phyloP scores from a whole-genome alignment of 1,284 basidiomycete genomes.

The Cryptococcus neoformans region DNA sequence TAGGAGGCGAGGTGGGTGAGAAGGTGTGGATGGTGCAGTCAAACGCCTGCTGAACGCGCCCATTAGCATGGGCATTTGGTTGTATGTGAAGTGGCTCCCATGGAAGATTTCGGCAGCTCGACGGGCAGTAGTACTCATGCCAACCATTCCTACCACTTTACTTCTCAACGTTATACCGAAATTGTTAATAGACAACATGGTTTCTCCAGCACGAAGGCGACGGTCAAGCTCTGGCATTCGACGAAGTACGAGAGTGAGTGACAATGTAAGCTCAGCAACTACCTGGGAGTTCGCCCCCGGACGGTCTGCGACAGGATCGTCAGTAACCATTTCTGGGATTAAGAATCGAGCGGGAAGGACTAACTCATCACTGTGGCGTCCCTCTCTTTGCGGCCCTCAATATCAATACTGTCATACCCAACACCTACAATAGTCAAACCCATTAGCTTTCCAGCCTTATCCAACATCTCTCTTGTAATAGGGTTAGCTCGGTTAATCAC shows the following conservation, averaged over 20 bases:
- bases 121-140: slow-evolving; percentile 48
- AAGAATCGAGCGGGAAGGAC: not conserved
- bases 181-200: slow-evolving; percentile 54
- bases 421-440: slow-evolving; percentile 36
- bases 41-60: slow-evolving; percentile 13
- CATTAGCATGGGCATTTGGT: not conserved
- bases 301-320: slow-evolving; percentile 6
- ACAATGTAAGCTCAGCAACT: slow-evolving; percentile 55
- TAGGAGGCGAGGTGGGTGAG: slow-evolving; percentile 13
- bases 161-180: slow-evolving; percentile 46
- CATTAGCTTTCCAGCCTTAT: slow-evolving; percentile 36
- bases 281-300: slow-evolving; percentile 51
- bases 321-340: not conserved
- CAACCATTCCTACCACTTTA: slow-evolving; percentile 48
- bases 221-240: slow-evolving; percentile 55
- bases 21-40: slow-evolving; percentile 13
- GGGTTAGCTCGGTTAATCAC: slow-evolving; percentile 30
- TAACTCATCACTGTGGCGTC: slow-evolving; percentile 57
- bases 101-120: slow-evolving; percentile 13
- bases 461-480: slow-evolving; percentile 8
- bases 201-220: slow-evolving; percentile 58
- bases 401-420: slow-evolving; percentile 38
- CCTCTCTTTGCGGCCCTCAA: slow-evolving; percentile 50
- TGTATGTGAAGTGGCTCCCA: slow-evolving; percentile 2
- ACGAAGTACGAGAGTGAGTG: slow-evolving; percentile 57